These are phyloP conservation scores for Exutisphaerella laricina DNA, from an alignment of 2,329 filamentous ascomycete species.

Conservation along the genomic window DNA sequence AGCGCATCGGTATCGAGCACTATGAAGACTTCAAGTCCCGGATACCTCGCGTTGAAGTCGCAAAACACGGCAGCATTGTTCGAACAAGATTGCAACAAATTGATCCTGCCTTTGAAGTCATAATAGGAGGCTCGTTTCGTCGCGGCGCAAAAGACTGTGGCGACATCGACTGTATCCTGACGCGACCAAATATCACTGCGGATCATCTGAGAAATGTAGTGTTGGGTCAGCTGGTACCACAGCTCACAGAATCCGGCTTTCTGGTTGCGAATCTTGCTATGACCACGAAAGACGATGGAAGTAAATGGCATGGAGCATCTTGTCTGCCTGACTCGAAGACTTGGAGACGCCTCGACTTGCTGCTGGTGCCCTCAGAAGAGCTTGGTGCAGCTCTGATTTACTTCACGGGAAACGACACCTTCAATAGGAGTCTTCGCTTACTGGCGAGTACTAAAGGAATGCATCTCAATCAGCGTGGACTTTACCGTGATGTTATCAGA, in stretches of 20 bases:
- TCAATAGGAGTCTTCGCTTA: constrained; percentile 79
- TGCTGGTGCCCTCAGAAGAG: constrained; percentile 74
- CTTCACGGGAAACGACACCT: constrained; percentile 87
- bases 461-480: constrained; percentile 75
- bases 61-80: constrained; percentile 62
- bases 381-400: constrained; percentile 85
- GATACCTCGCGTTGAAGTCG: constrained; percentile 73
- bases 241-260: constrained; percentile 58
- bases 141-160: constrained; percentile 68
- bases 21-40: constrained; percentile 72
- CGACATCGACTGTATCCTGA: constrained; percentile 83
- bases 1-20: constrained; percentile 70
- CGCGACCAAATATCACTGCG: constrained; percentile 55
- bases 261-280: constrained; percentile 63
- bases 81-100: constrained; percentile 52
- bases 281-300: constrained; percentile 51
- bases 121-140: constrained; percentile 79
- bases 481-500: constrained; percentile 66
- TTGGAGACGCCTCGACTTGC: constrained; percentile 79
- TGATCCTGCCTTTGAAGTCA: constrained; percentile 61
- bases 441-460: constrained; percentile 75
- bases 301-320: constrained; percentile 86
- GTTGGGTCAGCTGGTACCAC: constrained; percentile 57
- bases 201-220: constrained; percentile 57
- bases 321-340: constrained; percentile 55